Conservation (phyloP, 108 stramenopile genomes). For the Parmales sp. region DNA sequence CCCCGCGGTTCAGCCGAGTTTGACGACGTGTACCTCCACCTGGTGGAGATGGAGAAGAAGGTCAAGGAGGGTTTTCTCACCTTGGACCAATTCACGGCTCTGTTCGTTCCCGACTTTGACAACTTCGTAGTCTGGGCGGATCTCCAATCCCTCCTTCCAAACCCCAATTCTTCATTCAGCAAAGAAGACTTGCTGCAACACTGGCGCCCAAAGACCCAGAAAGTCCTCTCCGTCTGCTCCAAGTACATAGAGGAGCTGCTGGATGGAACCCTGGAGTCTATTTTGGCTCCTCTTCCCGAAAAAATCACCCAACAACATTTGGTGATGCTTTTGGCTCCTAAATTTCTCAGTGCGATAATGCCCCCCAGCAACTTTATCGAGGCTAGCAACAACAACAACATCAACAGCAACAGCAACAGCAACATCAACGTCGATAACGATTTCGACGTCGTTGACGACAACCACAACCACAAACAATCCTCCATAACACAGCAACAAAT, state of each 20-base stretch:
- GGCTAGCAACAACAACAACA: not conserved
- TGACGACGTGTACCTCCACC: not conserved
- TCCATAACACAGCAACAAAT: not conserved
- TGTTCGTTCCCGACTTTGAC: no score
- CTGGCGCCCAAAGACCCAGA: not conserved
- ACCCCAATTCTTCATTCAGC: not conserved
- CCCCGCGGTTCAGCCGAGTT: not conserved
- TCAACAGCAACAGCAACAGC: not conserved
- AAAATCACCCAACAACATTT: not conserved
- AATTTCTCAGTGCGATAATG: not conserved
- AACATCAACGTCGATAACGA: not conserved
- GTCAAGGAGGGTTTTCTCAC: no score
- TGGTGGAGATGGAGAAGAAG: no score
- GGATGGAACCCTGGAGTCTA: no score
- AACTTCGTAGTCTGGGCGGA: not conserved
- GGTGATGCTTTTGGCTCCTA: not conserved
- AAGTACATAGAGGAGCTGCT: not conserved
- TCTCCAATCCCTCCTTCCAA: not conserved
- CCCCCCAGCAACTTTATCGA: not conserved
- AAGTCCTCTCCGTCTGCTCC: not conserved
- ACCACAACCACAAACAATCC: not conserved
- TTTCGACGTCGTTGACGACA: not conserved
- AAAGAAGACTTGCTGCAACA: not conserved
- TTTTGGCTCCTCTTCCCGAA: not conserved
- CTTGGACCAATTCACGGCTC: no score